A percentile compares a stretch with the other conserved stretches of the same genome.
These are phyloP conservation scores for Neonectria faginata DNA, from an alignment of 2,329 filamentous ascomycete genomes.

Conservation along the genomic window DNA sequence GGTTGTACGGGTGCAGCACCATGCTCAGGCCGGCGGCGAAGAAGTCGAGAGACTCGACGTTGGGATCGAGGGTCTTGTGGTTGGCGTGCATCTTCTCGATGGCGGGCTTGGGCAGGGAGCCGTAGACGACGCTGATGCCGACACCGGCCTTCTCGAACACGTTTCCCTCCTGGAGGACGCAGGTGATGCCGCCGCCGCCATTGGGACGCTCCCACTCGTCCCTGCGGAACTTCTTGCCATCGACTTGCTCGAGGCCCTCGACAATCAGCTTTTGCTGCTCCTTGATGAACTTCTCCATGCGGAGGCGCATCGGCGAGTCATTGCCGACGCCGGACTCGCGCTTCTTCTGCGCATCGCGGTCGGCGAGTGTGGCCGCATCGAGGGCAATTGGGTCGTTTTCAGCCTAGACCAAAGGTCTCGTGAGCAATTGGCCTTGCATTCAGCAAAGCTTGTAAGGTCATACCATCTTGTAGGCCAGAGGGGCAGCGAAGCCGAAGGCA, in stretches of 20 bases:
- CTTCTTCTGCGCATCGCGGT: conserved; percentile 85
- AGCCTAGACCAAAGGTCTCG: conserved; percentile 49
- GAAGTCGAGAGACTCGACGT: conserved; percentile 88
- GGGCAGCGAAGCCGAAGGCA: conserved; percentile 63
- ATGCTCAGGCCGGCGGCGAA: conserved; percentile 94
- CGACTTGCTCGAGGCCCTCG: conserved; percentile 81
- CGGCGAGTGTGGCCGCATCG: conserved; percentile 80
- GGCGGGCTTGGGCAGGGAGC: conserved; percentile 84
- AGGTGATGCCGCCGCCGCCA: conserved; percentile 93
- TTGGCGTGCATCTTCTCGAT: conserved; percentile 95
- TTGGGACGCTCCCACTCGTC: conserved; percentile 91
- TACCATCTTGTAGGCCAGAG: conserved; percentile 71
- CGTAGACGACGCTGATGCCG: conserved; percentile 95
- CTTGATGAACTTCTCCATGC: conserved; percentile 97
- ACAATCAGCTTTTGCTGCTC: conserved; percentile 92
- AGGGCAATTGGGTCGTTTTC: conserved; percentile 58
- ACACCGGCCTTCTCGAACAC: conserved; percentile 98
- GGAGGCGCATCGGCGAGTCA: conserved; percentile 92
- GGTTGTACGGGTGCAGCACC: conserved; percentile 93
- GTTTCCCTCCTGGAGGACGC: conserved; percentile 94
- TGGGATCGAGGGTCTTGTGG: conserved; percentile 87
- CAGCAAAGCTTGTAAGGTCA: conserved; percentile 23
- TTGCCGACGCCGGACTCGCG: conserved; percentile 75
- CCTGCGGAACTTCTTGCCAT: conserved; percentile 82
- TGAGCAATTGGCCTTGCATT: conserved; percentile 32